phyloP scores from a whole-genome alignment of 352 stramenopile species.

The Phytopythium boreale region DNA sequence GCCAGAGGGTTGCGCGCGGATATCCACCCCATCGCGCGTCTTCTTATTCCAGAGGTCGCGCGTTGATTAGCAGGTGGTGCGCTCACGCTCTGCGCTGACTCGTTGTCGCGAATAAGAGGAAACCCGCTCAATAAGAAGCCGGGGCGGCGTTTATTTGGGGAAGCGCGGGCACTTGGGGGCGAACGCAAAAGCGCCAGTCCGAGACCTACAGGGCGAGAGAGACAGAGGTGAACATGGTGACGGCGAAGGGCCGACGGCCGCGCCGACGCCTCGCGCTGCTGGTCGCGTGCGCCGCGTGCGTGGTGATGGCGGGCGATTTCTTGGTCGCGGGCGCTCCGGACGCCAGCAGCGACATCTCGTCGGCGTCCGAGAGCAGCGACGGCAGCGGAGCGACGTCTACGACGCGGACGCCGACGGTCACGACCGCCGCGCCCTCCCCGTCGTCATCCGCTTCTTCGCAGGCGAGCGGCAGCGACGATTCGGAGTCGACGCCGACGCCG shows the following conservation, averaged over 20 bases:
- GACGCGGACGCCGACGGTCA: neutral
- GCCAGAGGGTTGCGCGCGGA: too few species aligned
- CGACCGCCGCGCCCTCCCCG: neutral
- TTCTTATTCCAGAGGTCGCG: too few species aligned
- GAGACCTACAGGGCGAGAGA: neutral
- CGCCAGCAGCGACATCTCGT: neutral
- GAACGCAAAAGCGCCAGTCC: too few species aligned
- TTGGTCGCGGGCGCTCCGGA: neutral
- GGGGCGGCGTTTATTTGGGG: neutral
- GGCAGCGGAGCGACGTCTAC: neutral
- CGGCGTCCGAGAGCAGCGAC: neutral
- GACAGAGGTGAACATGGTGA: neutral
- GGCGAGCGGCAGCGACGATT: neutral
- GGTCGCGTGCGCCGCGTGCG: conserved; percentile 1
- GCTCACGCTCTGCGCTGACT: neutral
- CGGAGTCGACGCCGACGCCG: neutral
- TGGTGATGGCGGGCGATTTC: neutral
- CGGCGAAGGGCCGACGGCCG: neutral
- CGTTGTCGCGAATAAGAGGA: neutral
- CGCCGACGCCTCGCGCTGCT: conserved; percentile 5
- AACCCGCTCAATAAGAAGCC: neutral
- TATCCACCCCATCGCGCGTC: neutral
- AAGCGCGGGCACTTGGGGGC: neutral
- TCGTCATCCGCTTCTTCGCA: neutral
- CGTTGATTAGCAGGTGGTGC: neutral